phyloP scores from a whole-genome alignment of 768 basidiomycete species.

The Lentinula lateritia region DNA sequence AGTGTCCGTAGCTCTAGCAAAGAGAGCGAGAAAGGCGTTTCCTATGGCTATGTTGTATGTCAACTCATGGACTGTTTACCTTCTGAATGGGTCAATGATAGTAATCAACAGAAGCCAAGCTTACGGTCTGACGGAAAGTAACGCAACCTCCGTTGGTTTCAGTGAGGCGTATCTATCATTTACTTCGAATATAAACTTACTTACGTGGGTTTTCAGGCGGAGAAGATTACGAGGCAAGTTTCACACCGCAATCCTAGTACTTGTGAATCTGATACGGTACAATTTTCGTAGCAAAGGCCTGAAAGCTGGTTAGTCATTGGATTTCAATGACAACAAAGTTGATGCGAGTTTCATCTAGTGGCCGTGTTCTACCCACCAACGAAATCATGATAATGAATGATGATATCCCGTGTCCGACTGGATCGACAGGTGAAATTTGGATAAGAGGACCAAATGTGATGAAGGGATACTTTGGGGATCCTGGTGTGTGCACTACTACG shows the following conservation, averaged over 20 bases:
- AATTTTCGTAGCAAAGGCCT: background rate
- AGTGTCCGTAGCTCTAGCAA: background rate
- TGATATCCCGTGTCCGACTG: constrained; percentile 11
- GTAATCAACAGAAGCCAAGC: constrained; percentile 1
- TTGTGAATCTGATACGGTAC: background rate
- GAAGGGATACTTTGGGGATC: constrained; percentile 32
- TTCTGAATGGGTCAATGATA: no score
- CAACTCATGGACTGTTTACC: background rate
- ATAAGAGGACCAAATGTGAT: constrained; percentile 21
- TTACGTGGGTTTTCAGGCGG: background rate
- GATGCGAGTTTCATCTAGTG: constrained; percentile 15
- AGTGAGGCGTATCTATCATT: background rate
- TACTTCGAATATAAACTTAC: background rate
- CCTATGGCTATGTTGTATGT: constrained; percentile 5
- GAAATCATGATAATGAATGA: constrained; percentile 27
- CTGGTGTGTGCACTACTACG: constrained; percentile 12
- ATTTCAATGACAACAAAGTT: background rate
- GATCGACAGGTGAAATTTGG: constrained; percentile 27
- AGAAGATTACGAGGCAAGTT: background rate
- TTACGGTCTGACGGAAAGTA: constrained; percentile 9
- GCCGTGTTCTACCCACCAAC: constrained; percentile 29
- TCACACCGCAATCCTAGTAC: constrained; percentile 11
- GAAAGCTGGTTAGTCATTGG: background rate
- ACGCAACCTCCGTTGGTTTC: constrained; percentile 5
- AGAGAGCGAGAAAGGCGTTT: constrained; percentile 5